A percentile compares a stretch with the other conserved stretches of the same genome.
Evolutionary conservation across 768 basidiomycete species (phyloP).

Genomic region (Trametes elegans): DNA sequence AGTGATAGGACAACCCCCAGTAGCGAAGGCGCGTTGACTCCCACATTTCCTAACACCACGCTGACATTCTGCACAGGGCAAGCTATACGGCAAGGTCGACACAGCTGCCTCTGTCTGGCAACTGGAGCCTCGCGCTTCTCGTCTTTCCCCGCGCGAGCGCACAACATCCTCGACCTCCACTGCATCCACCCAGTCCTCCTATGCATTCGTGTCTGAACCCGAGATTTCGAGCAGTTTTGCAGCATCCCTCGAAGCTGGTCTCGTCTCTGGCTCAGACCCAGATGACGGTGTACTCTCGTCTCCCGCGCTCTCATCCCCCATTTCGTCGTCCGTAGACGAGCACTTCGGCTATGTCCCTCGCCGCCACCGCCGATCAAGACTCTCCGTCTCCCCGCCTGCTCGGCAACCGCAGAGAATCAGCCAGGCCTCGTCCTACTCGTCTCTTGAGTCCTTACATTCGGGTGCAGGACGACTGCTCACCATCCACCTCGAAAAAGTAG

Average conservation of each 20-base stretch:
- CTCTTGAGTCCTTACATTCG: constrained; percentile 67
- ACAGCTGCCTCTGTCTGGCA: constrained; percentile 72
- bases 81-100: constrained; percentile 69
- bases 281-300: constrained; percentile 59
- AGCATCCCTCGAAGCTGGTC: constrained; percentile 74
- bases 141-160: constrained; percentile 60
- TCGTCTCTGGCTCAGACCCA: constrained; percentile 55
- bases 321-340: constrained; percentile 53
- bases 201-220: constrained; percentile 78
- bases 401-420: constrained; percentile 34
- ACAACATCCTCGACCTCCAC: constrained; percentile 77
- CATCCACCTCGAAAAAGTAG: constrained; percentile 76
- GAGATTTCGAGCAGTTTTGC: constrained; percentile 86
- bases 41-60: neutral
- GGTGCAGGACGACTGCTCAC: constrained; percentile 68
- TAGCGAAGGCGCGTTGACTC: constrained; percentile 58
- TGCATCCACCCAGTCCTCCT: constrained; percentile 76
- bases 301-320: constrained; percentile 62
- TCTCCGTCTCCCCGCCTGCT: constrained; percentile 13
- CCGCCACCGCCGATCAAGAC: constrained; percentile 13
- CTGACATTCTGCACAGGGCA: constrained; percentile 47
- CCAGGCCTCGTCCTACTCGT: constrained; percentile 72
- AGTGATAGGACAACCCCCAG: constrained; percentile 64
- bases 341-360: constrained; percentile 18
- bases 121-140: constrained; percentile 63